Base-by-base conservation (phyloP, 1,139 yeast genomes). In the Taphrina pruni region DNA sequence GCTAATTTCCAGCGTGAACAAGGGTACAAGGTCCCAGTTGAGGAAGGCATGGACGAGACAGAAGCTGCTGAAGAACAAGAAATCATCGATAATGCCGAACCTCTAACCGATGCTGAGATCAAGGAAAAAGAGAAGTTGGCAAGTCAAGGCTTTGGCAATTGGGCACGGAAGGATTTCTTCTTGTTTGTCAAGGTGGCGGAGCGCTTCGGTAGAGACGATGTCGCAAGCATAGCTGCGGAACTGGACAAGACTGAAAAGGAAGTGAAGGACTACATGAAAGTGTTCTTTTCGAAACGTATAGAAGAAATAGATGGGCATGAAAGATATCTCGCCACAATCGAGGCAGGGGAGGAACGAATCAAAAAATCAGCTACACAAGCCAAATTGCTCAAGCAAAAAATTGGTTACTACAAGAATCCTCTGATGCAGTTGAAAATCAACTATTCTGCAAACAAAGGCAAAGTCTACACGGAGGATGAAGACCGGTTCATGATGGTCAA, bases 151-250 rank as follows among this genome's bases (percentile, higher is more conserved):
- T 94, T 91, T 78, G 84, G 85, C 56, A 83, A 82, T 71, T 94
- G 98, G 97, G 84, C 91, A 7, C 85, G 93, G 77, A 85, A 98
- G 71, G 99, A 94, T 76, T 91, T 94, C 76, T 86, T 94, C 60
- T 88, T 89, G 72, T 93, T 90, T 74, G 83, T 94, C 57, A 96
- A 89, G 74, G 87, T 89, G 4, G 84, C 88, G 75, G 96, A 95
- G 1, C 89, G 87, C 73, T 86, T 83, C 77, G 99, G 99, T 0
- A 85, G 96, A 60, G 81, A 84, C 14, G 83, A 86, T 65, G 81
- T 82, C 72, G 81, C 80, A n/a, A 81, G 81, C 51, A 90, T 94
- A 64, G 85, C 95, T 0, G 78, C 81, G 51, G 86, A 87, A 32
- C 75, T 79, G 64, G 91, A 89, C 32, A 92, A 93, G 76, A 81